Percentiles rank a stretch among this genome's conserved stretches.
Evolutionary conservation across 768 basidiomycete genomes (phyloP).

Genomic region (Pleurotus ostreatus): DNA sequence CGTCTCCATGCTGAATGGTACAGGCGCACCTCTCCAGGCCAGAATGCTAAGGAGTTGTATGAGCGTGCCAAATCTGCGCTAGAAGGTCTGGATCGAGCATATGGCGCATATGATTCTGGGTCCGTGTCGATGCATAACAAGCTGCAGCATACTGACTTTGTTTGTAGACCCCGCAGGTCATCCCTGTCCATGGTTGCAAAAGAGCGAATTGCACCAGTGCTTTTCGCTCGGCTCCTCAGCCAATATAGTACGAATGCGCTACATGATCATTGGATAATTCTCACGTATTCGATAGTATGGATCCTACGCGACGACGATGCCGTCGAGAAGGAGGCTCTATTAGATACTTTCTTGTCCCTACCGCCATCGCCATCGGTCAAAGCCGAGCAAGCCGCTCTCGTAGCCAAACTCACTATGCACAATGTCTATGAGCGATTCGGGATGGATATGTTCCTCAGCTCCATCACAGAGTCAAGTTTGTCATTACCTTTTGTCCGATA

Average conservation of each 20-base stretch:
- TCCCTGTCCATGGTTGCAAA: slow-evolving; percentile 24
- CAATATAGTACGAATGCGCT: slow-evolving; percentile 54
- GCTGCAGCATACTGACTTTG: background rate
- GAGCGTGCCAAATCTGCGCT: slow-evolving; percentile 54
- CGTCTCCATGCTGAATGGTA: slow-evolving; percentile 55
- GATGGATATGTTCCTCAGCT: slow-evolving; percentile 86
- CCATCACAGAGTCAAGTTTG: slow-evolving; percentile 83
- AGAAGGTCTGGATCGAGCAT: slow-evolving; percentile 54
- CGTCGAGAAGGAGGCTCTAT: slow-evolving; percentile 45
- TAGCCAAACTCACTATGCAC: slow-evolving; percentile 76
- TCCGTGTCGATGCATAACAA: slow-evolving; percentile 20
- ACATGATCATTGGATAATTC: background rate
- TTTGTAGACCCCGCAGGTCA: slow-evolving; percentile 35
- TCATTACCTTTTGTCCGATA: background rate
- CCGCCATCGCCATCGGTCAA: slow-evolving; percentile 56
- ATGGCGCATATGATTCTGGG: slow-evolving; percentile 52
- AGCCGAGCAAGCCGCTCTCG: slow-evolving; percentile 69
- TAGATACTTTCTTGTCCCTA: slow-evolving; percentile 55
- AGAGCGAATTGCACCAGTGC: slow-evolving; percentile 55
- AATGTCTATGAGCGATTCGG: slow-evolving; percentile 76
- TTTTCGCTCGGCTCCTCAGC: slow-evolving; percentile 58
- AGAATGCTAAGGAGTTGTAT: slow-evolving; percentile 51
- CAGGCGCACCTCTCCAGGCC: slow-evolving; percentile 31
- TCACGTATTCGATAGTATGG: slow-evolving; percentile 47
- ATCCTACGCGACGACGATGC: slow-evolving; percentile 54